Evolutionary conservation across 1,284 basidiomycete species (phyloP), one percentile per base, ranked within the genome.

Genomic region (Polyporus tsugae): DNA sequence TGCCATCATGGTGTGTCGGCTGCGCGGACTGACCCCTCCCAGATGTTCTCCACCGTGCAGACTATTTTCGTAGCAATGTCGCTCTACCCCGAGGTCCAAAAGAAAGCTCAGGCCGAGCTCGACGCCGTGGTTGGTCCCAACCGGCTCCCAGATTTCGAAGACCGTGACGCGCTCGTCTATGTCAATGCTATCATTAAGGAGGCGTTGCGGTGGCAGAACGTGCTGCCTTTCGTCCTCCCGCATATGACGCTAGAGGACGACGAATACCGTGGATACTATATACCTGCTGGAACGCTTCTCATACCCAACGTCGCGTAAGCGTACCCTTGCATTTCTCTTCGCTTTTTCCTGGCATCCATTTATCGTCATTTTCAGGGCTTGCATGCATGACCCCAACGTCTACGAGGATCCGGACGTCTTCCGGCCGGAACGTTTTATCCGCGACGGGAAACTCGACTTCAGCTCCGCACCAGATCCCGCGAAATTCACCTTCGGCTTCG

Each of bases 41-140:
- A 69, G 65, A 67, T 55, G 22, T 67, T 74, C 33, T 78, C 78
- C 9, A 73, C 72, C 0, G 62, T 79, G 13, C 19, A 76, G 68
- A 62, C 64, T 62, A 79, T 81, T 64, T 77, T 82, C 68, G 73
- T 83, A 6, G 77, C 78, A 0, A 78, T 82, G 76, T 60, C 79
- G 0, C 72, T 78, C 41, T 73, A 80, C 59, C 83, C 80, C 0
- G 80, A 82, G 6, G 75, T 80, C 13, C 74, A 74, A 59, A 58
- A 60, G 35, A 74, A 73, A 58, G 76, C 77, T 0, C 81, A 80
- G 29, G 69, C 71, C 0, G 79, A 82, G 65, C 66, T 81, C 5
- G 79, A 80, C 49, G 35, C 60, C 1, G 69, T 77, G 4, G 67
- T 77, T 0, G 75, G 76, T 7, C 65, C 67, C n/a, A 74, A 80